phyloP scores from a whole-genome alignment of 441 rosid species.

The Croton setiger region DNA sequence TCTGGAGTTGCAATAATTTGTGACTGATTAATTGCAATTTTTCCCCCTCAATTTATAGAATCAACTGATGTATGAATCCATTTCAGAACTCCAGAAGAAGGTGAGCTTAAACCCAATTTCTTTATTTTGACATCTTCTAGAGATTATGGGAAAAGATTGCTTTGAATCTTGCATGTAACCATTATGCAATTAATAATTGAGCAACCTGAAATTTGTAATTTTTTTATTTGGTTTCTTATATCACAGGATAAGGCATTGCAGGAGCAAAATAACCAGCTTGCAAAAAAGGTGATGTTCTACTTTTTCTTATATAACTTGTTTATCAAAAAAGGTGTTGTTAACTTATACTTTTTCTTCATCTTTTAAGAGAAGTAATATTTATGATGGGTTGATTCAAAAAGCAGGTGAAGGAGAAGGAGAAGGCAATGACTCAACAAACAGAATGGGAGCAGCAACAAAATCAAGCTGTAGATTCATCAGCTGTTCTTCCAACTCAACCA shows the following conservation, averaged over 20 bases:
- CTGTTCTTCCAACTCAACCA: conserved; percentile 37
- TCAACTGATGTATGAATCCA: conserved; percentile 81
- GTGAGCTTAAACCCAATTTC: conserved; percentile 28
- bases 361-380: too few relatives aligned
- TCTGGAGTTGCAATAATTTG: not conserved
- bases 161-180: not conserved
- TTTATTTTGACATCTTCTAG: not conserved
- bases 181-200: not conserved
- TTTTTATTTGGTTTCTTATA: not conserved
- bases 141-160: not conserved
- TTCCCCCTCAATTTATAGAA: conserved; percentile 41
- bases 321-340: too few relatives aligned
- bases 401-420: conserved; percentile 76
- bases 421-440: conserved; percentile 32
- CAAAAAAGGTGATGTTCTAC: conserved; percentile 49
- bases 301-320: not conserved
- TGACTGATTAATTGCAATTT: not conserved
- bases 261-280: conserved; percentile 68
- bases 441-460: conserved; percentile 35
- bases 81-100: conserved; percentile 82
- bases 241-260: conserved; percentile 63
- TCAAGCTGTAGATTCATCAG: conserved; percentile 31
- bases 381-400: not conserved
- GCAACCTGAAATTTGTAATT: not conserved
- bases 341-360: too few relatives aligned